Percentiles rank a stretch among this genome's conserved stretches.
Conservation (phyloP, 208 protist genomes). For the Wallacemonas collosoma region DNA sequence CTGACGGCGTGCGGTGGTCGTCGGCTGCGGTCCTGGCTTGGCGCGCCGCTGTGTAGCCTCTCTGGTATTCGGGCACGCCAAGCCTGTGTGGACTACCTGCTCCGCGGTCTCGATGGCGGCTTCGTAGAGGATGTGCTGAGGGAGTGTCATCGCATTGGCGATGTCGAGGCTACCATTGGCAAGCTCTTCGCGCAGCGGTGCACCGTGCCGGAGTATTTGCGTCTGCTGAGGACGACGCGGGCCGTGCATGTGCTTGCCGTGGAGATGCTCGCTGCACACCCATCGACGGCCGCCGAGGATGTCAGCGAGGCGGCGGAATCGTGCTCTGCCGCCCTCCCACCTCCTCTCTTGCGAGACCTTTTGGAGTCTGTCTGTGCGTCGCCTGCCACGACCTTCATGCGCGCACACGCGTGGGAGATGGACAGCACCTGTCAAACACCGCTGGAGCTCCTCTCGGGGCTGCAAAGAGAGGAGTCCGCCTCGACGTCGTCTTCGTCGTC, state of each 20-base stretch:
- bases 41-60: slow-evolving; percentile 48
- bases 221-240: slow-evolving; percentile 60
- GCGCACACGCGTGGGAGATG: slow-evolving; percentile 36
- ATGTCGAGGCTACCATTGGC: slow-evolving; percentile 75
- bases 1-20: slow-evolving; percentile 63
- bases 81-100: slow-evolving; percentile 51
- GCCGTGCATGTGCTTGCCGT: slow-evolving; percentile 31
- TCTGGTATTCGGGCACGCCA: slow-evolving; percentile 44
- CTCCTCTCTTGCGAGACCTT: slow-evolving; percentile 31
- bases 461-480: not conserved
- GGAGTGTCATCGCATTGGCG: slow-evolving; percentile 68
- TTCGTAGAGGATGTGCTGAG: slow-evolving; percentile 57
- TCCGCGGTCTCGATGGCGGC: slow-evolving; percentile 35
- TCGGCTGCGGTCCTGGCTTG: slow-evolving; percentile 68
- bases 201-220: slow-evolving; percentile 68
- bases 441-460: slow-evolving; percentile 59
- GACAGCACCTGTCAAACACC: slow-evolving; percentile 52
- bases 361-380: slow-evolving; percentile 28
- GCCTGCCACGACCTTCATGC: slow-evolving; percentile 36
- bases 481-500: slow-evolving; percentile 8
- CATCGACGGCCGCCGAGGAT: not conserved
- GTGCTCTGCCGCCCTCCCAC: not conserved
- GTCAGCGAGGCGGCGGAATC: too few species aligned
- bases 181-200: slow-evolving; percentile 80
- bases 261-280: slow-evolving; percentile 11